These are phyloP conservation scores for Apiospora kogelbergensis DNA, from an alignment of 2,329 filamentous ascomycete genomes.

Conservation along the genomic window DNA sequence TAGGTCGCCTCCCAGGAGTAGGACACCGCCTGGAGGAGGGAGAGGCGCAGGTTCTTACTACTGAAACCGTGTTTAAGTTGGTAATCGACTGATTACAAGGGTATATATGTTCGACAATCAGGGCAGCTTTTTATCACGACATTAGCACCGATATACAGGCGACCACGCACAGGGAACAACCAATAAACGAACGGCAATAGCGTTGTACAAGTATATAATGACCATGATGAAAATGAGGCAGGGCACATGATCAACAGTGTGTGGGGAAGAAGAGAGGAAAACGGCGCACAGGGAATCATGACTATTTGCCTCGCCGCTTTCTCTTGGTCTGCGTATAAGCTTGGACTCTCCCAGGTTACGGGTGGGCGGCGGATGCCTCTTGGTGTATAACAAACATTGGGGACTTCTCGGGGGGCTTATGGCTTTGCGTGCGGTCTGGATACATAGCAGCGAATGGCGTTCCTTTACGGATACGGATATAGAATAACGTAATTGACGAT, in stretches of 20 bases:
- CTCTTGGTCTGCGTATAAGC: neutral
- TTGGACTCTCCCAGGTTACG: neutral
- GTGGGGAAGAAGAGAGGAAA: neutral
- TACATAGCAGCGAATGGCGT: slow-evolving; percentile 1
- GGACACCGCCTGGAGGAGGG: neutral
- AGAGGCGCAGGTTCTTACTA: neutral
- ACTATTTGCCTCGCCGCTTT: neutral
- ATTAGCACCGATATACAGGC: neutral
- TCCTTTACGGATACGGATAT: neutral
- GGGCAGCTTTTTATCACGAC: neutral
- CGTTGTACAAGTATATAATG: slow-evolving; percentile 7
- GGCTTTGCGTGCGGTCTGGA: slow-evolving; percentile 6
- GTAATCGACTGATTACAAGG: neutral
- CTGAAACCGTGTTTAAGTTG: neutral
- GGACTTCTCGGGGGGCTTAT: neutral
- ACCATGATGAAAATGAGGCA: neutral
- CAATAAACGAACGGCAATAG: neutral
- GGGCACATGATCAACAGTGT: neutral
- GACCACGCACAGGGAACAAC: neutral
- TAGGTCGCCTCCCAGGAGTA: neutral
- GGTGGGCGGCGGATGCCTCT: neutral
- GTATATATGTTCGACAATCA: neutral
- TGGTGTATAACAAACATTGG: neutral
- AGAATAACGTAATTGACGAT: slow-evolving; percentile 1
- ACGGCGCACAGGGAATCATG: neutral